Base-by-base conservation (phyloP, 2,329 filamentous ascomycete species). In the Monosporascus sp. region DNA sequence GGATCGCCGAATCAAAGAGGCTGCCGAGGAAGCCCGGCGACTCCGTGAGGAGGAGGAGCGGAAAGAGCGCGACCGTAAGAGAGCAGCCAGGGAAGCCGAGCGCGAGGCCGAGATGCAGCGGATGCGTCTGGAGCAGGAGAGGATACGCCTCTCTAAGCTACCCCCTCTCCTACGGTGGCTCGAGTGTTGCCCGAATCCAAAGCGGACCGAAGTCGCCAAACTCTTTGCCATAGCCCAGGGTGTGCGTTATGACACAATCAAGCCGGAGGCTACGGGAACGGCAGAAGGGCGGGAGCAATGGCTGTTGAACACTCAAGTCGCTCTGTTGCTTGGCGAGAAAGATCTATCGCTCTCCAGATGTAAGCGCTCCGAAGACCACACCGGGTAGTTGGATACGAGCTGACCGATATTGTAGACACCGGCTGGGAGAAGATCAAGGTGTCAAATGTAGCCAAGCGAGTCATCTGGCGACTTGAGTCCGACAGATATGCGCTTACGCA, bases 221-320 rank as follows among this genome's bases (percentile, higher is more conserved):
- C 77, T 77, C 44, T 85, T 86, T 64, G 73, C 73, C 56, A 72
- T 69, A 47, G 79, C 85, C 56, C 76, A 81, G 58, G 83, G 83
- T 17, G 80, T 84, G 47, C 79, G 84, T 22, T 85, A 82, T 62
- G 83, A 86, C 65, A 85, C 82, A 4, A 83, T 86, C 52, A 74
- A 75, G 15, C 74, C 76, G 3, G 74, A 75, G 31, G 71, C 76
- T 15, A 80, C 77, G 6, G 77, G 78, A 7, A 79, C 77, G 11
- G 60, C 75, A 2, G 77, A 77, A 47, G 83, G 82, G n/a, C 76
- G 82, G 48, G 83, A 86, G 59, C 82, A 83, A 59, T 87, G 84
- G 83, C 68, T 86, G 51, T 74, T 86, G 48, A 87, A 86, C 60
- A 82, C 79, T 3, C 80, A 86, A 52, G 82, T 80, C 48, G 83